A percentile compares a stretch with the other conserved stretches of the same genome.
Evolutionary conservation across 2,329 filamentous ascomycete species (phyloP).

Genomic region (Aureobasidium sp.): DNA sequence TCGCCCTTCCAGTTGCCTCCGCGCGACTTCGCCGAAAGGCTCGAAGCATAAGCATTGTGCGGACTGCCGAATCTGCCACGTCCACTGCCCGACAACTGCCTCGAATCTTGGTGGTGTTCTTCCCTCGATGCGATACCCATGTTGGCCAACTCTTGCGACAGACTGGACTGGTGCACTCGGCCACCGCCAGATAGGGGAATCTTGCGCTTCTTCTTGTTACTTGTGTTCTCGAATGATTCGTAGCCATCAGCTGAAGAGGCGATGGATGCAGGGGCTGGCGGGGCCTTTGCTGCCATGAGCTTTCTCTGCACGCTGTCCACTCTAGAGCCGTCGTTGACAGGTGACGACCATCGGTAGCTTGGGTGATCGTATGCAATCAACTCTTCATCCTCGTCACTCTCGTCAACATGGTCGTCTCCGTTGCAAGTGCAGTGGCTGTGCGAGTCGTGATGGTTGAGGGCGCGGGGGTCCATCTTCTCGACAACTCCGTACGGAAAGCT

Average conservation of each 20-base stretch:
- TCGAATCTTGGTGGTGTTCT: conserved; percentile 29
- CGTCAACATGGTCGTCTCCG: conserved; percentile 54
- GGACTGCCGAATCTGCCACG: conserved; percentile 82
- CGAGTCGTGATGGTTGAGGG: conserved; percentile 38
- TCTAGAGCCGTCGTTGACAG: conserved; percentile 31
- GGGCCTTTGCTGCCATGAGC: conserved; percentile 36
- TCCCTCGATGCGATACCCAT: conserved; percentile 60
- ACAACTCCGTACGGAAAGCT: conserved; percentile 64
- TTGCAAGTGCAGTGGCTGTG: conserved; percentile 55
- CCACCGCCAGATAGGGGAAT: conserved; percentile 89
- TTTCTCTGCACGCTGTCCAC: conserved; percentile 37
- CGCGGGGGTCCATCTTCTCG: conserved; percentile 29
- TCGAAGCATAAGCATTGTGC: conserved; percentile 46
- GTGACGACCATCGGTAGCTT: conserved; percentile 43
- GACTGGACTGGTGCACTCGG: conserved; percentile 61
- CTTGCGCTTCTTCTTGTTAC: conserved; percentile 99
- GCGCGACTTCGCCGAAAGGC: conserved; percentile 38
- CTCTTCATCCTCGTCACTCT: conserved; percentile 71
- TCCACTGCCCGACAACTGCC: conserved; percentile 47
- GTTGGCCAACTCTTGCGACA: conserved; percentile 71
- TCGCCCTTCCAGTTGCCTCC: conserved; percentile 27
- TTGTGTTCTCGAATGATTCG: conserved; percentile 98
- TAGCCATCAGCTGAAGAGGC: conserved; percentile 86
- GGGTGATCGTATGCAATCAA: conserved; percentile 47
- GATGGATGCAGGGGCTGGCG: conserved; percentile 56